Evolutionary conservation across 2,329 filamentous ascomycete genomes (phyloP).

Genomic region (Zasmidium angulare): DNA sequence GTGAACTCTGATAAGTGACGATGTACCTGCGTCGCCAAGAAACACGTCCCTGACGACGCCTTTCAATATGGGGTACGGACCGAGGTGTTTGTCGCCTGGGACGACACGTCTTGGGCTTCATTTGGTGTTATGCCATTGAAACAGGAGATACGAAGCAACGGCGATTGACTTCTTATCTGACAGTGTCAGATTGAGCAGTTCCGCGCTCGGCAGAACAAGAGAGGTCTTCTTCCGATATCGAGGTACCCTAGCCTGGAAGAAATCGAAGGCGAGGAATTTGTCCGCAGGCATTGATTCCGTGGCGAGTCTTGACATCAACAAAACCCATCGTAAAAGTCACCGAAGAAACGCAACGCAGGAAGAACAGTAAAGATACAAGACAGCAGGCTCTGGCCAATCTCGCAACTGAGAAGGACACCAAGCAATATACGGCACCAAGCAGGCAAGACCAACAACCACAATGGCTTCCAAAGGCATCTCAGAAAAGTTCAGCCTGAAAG

Average conservation of each 20-base stretch:
- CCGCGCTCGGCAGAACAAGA: background rate
- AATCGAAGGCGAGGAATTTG: background rate
- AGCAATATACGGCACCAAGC: background rate
- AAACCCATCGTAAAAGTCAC: too few relatives aligned
- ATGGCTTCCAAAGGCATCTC: slow-evolving; percentile 14
- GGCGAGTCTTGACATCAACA: too few relatives aligned
- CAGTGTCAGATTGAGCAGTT: background rate
- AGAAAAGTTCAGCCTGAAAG: slow-evolving; percentile 24
- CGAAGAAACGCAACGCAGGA: too few relatives aligned
- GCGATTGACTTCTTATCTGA: background rate
- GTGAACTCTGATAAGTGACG: slow-evolving; percentile 9
- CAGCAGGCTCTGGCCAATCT: too few relatives aligned
- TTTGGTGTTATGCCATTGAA: background rate
- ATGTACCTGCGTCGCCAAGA: slow-evolving; percentile 2
- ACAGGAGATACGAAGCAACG: background rate
- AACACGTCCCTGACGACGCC: background rate
- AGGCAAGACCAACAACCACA: background rate
- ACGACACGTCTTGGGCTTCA: background rate
- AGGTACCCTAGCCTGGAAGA: background rate
- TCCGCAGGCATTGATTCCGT: background rate
- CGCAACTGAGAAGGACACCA: too few relatives aligned
- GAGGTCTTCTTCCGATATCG: background rate
- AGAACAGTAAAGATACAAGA: too few relatives aligned
- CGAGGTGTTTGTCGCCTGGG: background rate
- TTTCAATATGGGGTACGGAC: background rate